Base-by-base conservation (phyloP, 495 filamentous ascomycete species). In the Annulohypoxylon stygium region DNA sequence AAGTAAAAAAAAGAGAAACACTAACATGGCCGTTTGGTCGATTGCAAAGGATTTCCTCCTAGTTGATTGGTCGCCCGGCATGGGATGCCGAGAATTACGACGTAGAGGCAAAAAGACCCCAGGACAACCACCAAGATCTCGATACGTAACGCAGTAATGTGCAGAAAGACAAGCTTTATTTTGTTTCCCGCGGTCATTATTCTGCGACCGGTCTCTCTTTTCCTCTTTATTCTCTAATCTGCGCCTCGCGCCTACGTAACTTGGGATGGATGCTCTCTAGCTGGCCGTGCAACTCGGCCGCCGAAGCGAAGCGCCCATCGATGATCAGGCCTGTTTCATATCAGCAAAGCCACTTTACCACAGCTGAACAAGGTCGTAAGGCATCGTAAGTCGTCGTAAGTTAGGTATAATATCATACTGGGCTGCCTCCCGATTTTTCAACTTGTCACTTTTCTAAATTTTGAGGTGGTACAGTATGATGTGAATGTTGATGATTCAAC, bases 221-320 rank as follows among this genome's bases (percentile, higher is more conserved):
- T 25, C 33, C 39, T 34, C 26, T 30, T 5, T 43, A 43, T 53
- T 36, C 9, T 47, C 33, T 63, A 36, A 11, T 11, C 25, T 41
- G 36, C 20, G 65, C 60, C 65, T 69, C 12, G 43, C 12, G 39
- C 36, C 2, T 33, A 64, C 65, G 37, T 61, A 55, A 30, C 23
- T 54, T 53, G 36, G 36, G 51, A 47, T 69, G 53, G 47, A 41
- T 45, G 59, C 18, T 9, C 30, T 30, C 57, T 54, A 53, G 20
- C 53, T 4, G 61, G 71, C 25, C 57, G 47, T 53, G 23, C 39
- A 60, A 60, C 50, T 43, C 20, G 71, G 71, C 53, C 71, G 66
- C 58, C 58, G n/a, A 70, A 67, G 65, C 62, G 50, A 67, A 70
- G 58, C 71, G 71, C 71, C 57, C 71, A 4, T 74, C 67, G 67